Evolutionary conservation across 164 flowering plant species (phyloP), one percentile per base, ranked within the genome.

Genomic region (Nymphaea thermarum): DNA sequence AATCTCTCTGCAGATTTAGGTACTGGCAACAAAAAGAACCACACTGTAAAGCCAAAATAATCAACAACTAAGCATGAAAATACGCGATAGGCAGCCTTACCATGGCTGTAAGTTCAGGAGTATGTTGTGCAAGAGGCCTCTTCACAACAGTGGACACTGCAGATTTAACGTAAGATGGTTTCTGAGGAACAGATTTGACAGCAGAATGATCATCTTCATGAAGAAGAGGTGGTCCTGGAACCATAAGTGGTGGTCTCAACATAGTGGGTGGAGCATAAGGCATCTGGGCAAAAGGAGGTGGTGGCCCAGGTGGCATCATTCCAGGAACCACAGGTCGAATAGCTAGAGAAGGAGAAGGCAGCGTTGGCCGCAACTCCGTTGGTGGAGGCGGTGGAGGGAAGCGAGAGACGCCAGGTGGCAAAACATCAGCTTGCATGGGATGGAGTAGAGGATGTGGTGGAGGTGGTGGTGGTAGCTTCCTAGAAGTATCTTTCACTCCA

Each of bases 71-170:
- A 25, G 36, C 36, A 25, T 25, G 36, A 0, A 25, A 51, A 51
- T 8, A 51, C 57, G 14, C 8, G 15, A 15, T 15, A 51, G 8
- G 57, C 12, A 10, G 5, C 57, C 88, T 80, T 62, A 95, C 99
- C 99, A 95, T 95, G 62, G 99, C 78, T 57, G 99, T 95, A 64
- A 95, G 96, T 68, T 90, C 98, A 17, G 99, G 99, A n/a, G 93
- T 92, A 79, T 95, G 99, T 78, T 95, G 99, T 57, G 99, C 99
- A 41, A 95, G 84, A 57, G 98, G 99, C 79, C 98, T 85, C 85
- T 87, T 95, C 65, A 95, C 95, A 76, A 95, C 99, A 63, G 99
- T 95, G 12, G 98, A 82, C 66, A 93, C 98, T 60, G 99, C 99
- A 66, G 99, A 92, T 73, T 95, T 95, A 15, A 95, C 82, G 77